phyloP scores from a whole-genome alignment of 495 filamentous ascomycete species.

The Apodospora peruviana region DNA sequence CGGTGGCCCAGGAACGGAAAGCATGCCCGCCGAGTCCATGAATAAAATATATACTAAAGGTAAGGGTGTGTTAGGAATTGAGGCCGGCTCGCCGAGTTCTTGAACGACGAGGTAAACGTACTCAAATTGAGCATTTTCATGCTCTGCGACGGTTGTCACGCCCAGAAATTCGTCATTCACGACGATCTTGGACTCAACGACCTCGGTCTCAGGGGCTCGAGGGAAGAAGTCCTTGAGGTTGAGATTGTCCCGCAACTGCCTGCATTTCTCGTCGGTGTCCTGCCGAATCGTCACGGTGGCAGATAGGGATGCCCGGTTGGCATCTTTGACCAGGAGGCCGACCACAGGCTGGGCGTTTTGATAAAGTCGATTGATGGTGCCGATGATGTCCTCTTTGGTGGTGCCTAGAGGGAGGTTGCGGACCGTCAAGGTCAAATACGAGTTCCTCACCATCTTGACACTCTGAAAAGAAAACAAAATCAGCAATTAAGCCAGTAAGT shows the following conservation, averaged over 20 bases:
- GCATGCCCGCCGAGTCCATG: slow-evolving; percentile 17
- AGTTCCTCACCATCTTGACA: no score
- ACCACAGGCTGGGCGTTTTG: slow-evolving; percentile 3
- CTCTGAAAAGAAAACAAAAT: no score
- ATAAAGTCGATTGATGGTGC: slow-evolving; percentile 3
- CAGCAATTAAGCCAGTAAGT: no score
- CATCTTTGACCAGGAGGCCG: slow-evolving; percentile 3
- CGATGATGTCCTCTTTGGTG: slow-evolving; percentile 6
- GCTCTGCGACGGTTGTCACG: slow-evolving; percentile 13
- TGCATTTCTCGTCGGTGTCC: slow-evolving; percentile 3
- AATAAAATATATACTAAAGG: slow-evolving; percentile 13
- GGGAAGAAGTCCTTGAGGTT: slow-evolving; percentile 4
- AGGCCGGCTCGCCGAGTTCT: no score
- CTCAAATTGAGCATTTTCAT: slow-evolving; percentile 16
- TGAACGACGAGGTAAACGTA: not conserved
- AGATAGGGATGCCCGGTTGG: slow-evolving; percentile 1
- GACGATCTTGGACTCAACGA: not conserved
- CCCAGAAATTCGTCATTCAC: slow-evolving; percentile 15
- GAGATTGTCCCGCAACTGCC: slow-evolving; percentile 3
- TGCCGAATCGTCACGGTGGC: slow-evolving; percentile 10
- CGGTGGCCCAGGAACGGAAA: slow-evolving; percentile 10
- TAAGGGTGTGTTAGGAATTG: no score
- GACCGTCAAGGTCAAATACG: slow-evolving; percentile 9
- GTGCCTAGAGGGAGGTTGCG: slow-evolving; percentile 14
- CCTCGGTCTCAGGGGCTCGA: not conserved